These are phyloP conservation scores for Lasiodiplodia hormozganensis DNA, from an alignment of 2,329 filamentous ascomycete genomes.

Conservation along the genomic window DNA sequence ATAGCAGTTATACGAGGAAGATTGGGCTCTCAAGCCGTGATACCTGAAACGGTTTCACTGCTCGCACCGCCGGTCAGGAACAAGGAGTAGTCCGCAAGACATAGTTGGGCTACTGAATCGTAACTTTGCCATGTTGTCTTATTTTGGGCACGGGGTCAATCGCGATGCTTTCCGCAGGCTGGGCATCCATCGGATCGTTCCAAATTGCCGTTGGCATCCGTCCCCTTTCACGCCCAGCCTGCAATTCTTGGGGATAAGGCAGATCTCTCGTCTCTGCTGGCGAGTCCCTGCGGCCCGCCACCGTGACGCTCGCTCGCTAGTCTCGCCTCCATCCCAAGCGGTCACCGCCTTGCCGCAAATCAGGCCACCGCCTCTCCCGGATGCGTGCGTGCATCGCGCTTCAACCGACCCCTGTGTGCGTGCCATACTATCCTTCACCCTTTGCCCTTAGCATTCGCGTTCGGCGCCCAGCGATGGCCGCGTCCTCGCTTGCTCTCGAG, in stretches of 20 bases:
- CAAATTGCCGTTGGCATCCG: not conserved
- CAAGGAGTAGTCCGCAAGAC: not conserved
- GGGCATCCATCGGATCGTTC: not conserved
- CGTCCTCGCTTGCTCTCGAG: constrained; percentile 5
- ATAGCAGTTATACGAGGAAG: not conserved
- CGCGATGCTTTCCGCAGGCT: constrained; percentile 8
- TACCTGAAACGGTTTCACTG: constrained; percentile 10
- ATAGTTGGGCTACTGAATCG: constrained; percentile 12
- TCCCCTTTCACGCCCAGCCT: not conserved
- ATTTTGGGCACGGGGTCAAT: constrained; percentile 13
- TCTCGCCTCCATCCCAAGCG: not conserved
- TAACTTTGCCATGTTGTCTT: constrained; percentile 11
- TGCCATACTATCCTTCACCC: not conserved
- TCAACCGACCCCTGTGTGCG: not conserved
- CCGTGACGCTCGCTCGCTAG: not conserved
- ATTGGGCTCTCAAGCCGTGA: constrained; percentile 2
- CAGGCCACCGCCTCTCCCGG: constrained; percentile 20
- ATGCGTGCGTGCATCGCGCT: constrained; percentile 1
- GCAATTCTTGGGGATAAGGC: not conserved
- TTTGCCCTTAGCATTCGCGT: not conserved
- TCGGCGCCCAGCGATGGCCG: constrained; percentile 5
- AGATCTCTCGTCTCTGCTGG: constrained; percentile 19
- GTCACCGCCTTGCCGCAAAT: constrained; percentile 23
- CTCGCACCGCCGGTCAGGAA: constrained; percentile 1
- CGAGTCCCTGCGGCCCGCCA: not conserved